A percentile compares a stretch with the other conserved stretches of the same genome.
These are phyloP conservation scores for Cyclotella kingstonii DNA, from an alignment of 108 stramenopile species.

Conservation along the genomic window DNA sequence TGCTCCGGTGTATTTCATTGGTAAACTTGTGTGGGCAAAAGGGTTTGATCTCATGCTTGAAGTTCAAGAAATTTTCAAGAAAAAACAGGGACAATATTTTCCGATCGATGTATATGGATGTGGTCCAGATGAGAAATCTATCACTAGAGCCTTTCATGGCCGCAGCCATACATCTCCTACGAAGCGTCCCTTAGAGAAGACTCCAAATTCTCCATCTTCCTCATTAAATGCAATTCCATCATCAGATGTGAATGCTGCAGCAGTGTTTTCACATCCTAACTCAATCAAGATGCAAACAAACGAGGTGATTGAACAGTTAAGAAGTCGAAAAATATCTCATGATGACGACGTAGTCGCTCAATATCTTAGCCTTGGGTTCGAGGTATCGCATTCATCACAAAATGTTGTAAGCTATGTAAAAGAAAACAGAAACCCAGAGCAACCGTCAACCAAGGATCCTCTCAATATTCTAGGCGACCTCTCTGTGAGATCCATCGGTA, in stretches of 20 bases:
- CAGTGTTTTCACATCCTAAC: slow-evolving; percentile 29
- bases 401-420: slow-evolving; percentile 31
- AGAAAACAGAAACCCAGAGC: slow-evolving; percentile 24
- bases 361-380: slow-evolving; percentile 44
- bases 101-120: slow-evolving; percentile 73
- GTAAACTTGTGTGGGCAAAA: slow-evolving; percentile 95
- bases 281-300: slow-evolving; percentile 34
- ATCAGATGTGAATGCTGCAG: slow-evolving; percentile 30
- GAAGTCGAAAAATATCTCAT: slow-evolving; percentile 1
- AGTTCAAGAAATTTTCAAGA: slow-evolving; percentile 56
- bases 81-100: slow-evolving; percentile 60
- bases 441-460: slow-evolving; percentile 21
- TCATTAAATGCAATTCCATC: slow-evolving; percentile 3
- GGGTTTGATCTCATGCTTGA: slow-evolving; percentile 86
- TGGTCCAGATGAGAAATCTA: slow-evolving; percentile 65
- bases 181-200: slow-evolving; percentile 9
- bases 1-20: slow-evolving; percentile 88
- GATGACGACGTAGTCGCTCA: slow-evolving; percentile 35
- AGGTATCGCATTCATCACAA: slow-evolving; percentile 18
- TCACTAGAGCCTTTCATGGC: slow-evolving; percentile 72
- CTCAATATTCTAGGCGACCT: slow-evolving; percentile 45
- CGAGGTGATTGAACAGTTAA: slow-evolving; percentile 28
- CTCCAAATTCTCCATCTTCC: slow-evolving; percentile 4
- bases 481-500: slow-evolving; percentile 42
- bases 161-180: slow-evolving; percentile 37